Base-by-base conservation (phyloP, 495 filamentous ascomycete species). In the Annulohypoxylon maeteangense region DNA sequence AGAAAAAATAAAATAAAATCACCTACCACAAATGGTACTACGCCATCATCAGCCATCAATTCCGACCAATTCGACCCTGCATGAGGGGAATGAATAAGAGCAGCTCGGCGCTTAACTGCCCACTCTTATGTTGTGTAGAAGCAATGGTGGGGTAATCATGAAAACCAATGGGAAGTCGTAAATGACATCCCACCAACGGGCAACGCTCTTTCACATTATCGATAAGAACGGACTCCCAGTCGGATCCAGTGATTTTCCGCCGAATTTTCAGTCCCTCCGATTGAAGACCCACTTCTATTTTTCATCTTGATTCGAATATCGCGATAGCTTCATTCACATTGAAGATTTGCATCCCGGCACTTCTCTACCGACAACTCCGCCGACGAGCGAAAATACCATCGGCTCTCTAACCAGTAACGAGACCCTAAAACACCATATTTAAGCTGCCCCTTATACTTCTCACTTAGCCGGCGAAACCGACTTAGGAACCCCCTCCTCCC, bases 71-170 rank as follows among this genome's bases (percentile, higher is more conserved):
- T 42, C 54, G 31, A 59, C 44, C 63, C 53, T 58, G 53, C n/a
- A 57, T 57, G 25, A 57, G 34, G 38, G 20, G 50, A 50, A 22
- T 20, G 36, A 56, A 56, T 7, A 16, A 50, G 42, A 69, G 42
- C 47, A 65, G 64, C 57, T 36, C 57, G 74, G 74, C 74, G 74
- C 74, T 74, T 76, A 76, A 20, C 63, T 12, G 68, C 67, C 71
- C 74, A 76, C 63, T 71, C 67, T 54, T 51, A 62, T 64, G 34
- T 50, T 48, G 55, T 29, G 36, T n/a, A 47, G 55, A 23, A 54
- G 71, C 27, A 18, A 69, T 76, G 71, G 74, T 65, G 74, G 74
- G 74, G 74, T 76, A 67, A 25, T 57, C 36, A 23, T 51, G 68
- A 31, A 14, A 11, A 45, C 67, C 60, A 65, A 65, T 65, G 11